A percentile compares a stretch with the other conserved stretches of the same genome.
phyloP scores from a whole-genome alignment of 306 rosid species.

The Parietaria judaica region DNA sequence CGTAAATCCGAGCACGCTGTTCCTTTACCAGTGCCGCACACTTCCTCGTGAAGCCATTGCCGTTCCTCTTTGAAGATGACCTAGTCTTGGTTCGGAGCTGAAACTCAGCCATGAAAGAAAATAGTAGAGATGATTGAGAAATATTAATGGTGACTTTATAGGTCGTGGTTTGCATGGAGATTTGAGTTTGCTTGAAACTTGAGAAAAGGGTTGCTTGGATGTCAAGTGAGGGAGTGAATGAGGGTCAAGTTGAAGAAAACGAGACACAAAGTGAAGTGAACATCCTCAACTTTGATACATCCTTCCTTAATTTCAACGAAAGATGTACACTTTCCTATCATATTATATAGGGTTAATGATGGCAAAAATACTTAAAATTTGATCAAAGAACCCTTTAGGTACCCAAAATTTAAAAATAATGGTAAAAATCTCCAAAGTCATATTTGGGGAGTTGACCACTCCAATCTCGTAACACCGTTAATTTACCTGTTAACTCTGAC shows the following conservation, averaged over 20 bases:
- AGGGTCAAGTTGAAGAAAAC: neutral
- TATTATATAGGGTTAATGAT: no score
- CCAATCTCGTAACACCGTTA: no score
- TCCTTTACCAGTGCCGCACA: conserved; percentile 70
- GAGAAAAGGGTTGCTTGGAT: conserved; percentile 9
- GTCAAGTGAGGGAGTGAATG: conserved; percentile 10
- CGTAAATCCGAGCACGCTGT: conserved; percentile 82
- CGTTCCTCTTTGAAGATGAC: conserved; percentile 25
- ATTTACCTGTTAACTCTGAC: no score
- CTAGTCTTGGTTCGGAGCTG: conserved; percentile 20
- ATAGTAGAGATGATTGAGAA: neutral
- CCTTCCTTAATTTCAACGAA: no score
- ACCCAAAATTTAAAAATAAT: no score
- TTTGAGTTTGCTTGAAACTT: neutral
- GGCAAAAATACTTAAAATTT: no score
- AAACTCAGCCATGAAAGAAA: conserved; percentile 4
- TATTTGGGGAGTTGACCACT: no score
- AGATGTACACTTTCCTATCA: no score
- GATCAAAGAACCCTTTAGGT: no score
- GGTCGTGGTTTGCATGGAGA: neutral
- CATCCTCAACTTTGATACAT: no score
- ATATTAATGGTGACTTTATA: neutral
- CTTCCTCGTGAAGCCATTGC: conserved; percentile 44
- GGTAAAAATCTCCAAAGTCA: no score
- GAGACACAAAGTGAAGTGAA: neutral